Evolutionary conservation across 352 stramenopile genomes (phyloP).

Genomic region (Globisporangium megalacanthum): DNA sequence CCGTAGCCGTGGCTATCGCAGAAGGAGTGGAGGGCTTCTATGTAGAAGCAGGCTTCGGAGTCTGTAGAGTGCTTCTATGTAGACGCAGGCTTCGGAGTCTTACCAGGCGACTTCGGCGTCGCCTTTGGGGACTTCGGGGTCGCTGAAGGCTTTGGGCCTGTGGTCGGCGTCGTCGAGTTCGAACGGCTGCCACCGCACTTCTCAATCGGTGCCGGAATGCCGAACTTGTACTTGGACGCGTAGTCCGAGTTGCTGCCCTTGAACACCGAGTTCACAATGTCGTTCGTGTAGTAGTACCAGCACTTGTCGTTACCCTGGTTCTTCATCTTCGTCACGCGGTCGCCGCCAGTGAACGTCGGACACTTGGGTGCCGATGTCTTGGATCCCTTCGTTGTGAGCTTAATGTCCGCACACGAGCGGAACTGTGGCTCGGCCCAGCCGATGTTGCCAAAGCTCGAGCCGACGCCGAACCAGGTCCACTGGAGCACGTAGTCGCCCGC

Average conservation of each 20-base stretch:
- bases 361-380: conserved; percentile 27
- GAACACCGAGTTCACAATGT: conserved; percentile 31
- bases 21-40: too few relatives aligned
- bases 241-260: conserved; percentile 37
- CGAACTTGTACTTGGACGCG: conserved; percentile 42
- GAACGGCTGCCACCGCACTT: conserved; percentile 22
- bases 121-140: not conserved
- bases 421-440: conserved; percentile 44
- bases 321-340: conserved; percentile 44
- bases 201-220: conserved; percentile 36
- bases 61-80: too few relatives aligned
- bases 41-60: too few relatives aligned
- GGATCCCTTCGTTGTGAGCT: conserved; percentile 29
- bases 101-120: too few relatives aligned
- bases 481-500: conserved; percentile 55
- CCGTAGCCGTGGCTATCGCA: too few relatives aligned
- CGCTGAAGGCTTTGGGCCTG: not conserved
- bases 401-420: conserved; percentile 50
- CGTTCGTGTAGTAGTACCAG: conserved; percentile 58
- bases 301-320: conserved; percentile 31
- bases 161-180: conserved; percentile 1
- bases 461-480: conserved; percentile 45
- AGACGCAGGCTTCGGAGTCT: too few relatives aligned
- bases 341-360: conserved; percentile 40
- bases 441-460: conserved; percentile 47